A percentile compares a stretch with the other conserved stretches of the same genome.
phyloP scores from a whole-genome alignment of 106 monocot genomes.

The Apostasia shenzhenica region DNA sequence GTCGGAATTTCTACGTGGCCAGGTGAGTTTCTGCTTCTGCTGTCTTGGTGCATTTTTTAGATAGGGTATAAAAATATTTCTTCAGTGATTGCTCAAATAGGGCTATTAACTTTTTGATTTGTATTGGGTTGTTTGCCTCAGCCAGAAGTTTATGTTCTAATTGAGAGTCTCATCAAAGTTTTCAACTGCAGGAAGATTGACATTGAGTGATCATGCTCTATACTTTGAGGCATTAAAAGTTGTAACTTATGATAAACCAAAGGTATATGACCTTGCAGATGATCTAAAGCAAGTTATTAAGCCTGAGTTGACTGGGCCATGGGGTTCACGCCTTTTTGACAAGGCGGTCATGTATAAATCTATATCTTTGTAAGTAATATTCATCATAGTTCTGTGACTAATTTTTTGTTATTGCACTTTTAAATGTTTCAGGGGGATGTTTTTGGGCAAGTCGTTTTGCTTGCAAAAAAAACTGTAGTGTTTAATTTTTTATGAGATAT shows the following conservation, averaged over 20 bases:
- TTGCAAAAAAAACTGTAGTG: background rate
- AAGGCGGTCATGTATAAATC: constrained; percentile 95
- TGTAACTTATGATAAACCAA: constrained; percentile 79
- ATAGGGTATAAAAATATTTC: no score
- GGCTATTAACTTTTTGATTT: background rate
- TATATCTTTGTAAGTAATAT: constrained; percentile 54
- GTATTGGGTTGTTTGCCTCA: background rate
- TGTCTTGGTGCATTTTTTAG: background rate
- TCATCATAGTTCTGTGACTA: background rate
- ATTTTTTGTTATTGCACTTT: background rate
- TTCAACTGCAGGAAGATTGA: constrained; percentile 71
- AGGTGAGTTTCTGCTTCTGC: constrained; percentile 35
- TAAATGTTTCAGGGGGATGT: background rate
- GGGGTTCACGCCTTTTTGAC: constrained; percentile 97
- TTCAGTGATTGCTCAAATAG: no score
- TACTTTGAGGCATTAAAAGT: constrained; percentile 91
- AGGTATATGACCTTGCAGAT: constrained; percentile 85
- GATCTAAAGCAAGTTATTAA: constrained; percentile 84
- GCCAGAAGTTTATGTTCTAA: background rate
- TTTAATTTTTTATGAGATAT: background rate
- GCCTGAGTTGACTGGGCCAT: constrained; percentile 94
- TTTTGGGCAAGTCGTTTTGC: background rate
- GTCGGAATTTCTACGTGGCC: constrained; percentile 94
- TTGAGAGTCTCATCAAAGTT: constrained; percentile 4
- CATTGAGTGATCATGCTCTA: constrained; percentile 81